Evolutionary conservation across 441 rosid genomes (phyloP), one percentile per base, ranked within the genome.

Genomic region (Brassica hybrid): DNA sequence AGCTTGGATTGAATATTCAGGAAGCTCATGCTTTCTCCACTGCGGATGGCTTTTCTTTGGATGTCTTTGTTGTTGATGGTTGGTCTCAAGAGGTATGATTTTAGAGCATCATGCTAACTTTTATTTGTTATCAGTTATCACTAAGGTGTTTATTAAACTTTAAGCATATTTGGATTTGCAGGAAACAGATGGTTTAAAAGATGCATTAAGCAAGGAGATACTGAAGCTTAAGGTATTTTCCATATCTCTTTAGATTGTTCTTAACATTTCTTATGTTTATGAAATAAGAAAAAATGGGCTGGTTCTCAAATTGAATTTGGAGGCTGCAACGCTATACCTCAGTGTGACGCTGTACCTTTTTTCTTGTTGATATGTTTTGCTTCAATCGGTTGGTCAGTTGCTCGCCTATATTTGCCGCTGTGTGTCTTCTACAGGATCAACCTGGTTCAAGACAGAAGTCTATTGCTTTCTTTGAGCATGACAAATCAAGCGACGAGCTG

Each of bases 21-120:
- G 98, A 94, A 77, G 97, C 98, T 71, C 98, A 90, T 85, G 98
- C 93, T 14, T 92, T 92, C 81, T 90, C 94, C 27, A 91, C 93
- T 18, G 90, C 50, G 14, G 97, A 92, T 84, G 97, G 97, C 63
- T 94, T 82, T 86, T 92, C 97, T 72, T 81, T 92, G 63, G 96
- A 90, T 76, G 93, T 92, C 72, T 92, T 94, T 85, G 94, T 94
- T 38, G 98, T 94, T 85, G 92, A 88, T 83, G 98, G 98, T 70
- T 94, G 96, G 98, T 88, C 84, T n/a, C 84, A 84, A 72, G 94
- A 89, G 95, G 97, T 90, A 86, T 27, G 67, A 57, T 69, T 60
- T 27, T 72, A 54, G 76, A 14, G 4, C 10, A 2, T 6, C 10
- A 63, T 17, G 61, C 68, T 21, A 41, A 57, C 50, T 45, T 27